These are phyloP conservation scores for Hylodesmum podocarpum DNA, from an alignment of 306 rosid genomes.

Conservation along the genomic window DNA sequence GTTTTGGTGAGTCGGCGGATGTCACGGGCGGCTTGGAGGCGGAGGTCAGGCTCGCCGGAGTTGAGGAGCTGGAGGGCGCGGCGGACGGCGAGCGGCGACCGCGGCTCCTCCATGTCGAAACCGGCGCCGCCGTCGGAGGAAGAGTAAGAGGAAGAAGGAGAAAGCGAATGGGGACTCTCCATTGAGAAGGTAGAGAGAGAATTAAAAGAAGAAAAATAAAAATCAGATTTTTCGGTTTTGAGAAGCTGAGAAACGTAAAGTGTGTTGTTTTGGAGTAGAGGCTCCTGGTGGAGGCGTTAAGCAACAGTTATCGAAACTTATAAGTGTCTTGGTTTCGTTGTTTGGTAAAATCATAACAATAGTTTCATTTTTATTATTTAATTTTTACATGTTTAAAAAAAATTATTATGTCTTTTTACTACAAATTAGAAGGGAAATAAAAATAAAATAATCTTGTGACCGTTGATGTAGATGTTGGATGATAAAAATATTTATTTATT, in stretches of 20 bases:
- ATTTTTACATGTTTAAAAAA: no score
- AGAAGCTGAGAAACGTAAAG: slow-evolving; percentile 26
- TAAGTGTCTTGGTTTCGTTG: slow-evolving; percentile 36
- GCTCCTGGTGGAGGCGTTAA: slow-evolving; percentile 43
- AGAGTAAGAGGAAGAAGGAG: slow-evolving; percentile 39
- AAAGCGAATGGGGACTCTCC: slow-evolving; percentile 43
- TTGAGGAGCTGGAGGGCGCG: slow-evolving; percentile 64
- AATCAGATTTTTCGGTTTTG: slow-evolving; percentile 3
- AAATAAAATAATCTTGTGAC: no score
- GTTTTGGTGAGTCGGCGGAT: slow-evolving; percentile 90
- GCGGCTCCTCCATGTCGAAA: slow-evolving; percentile 39
- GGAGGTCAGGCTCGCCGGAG: slow-evolving; percentile 56
- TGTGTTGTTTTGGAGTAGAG: background rate
- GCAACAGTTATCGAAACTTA: slow-evolving; percentile 43
- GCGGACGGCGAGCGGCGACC: slow-evolving; percentile 57
- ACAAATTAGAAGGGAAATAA: no score
- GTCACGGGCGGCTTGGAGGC: slow-evolving; percentile 73
- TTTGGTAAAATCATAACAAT: slow-evolving; percentile 25
- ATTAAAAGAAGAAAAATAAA: background rate
- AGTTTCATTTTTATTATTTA: no score
- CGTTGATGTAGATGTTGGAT: no score
- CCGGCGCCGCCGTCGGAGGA: slow-evolving; percentile 28
- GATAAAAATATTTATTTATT: no score
- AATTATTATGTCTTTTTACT: no score
- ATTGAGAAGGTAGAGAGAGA: slow-evolving; percentile 27